A percentile compares a stretch with the other conserved stretches of the same genome.
Evolutionary conservation across 257 asterid genomes (phyloP).

Genomic region (Fraxinus excelsior): DNA sequence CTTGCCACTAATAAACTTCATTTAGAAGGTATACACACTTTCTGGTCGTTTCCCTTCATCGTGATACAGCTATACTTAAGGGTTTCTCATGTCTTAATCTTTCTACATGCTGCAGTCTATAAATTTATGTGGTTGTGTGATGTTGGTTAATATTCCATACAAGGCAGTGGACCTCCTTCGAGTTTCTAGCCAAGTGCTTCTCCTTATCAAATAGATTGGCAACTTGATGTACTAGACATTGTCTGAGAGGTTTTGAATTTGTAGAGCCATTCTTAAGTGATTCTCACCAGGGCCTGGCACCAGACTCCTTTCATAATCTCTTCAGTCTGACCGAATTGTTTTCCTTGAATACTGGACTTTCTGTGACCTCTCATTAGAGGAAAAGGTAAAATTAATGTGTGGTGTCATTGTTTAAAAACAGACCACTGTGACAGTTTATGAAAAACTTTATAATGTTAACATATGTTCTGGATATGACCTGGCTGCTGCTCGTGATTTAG

Average conservation of each 20-base stretch:
- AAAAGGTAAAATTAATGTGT: not conserved
- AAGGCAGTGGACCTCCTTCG: not conserved
- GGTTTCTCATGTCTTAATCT: not conserved
- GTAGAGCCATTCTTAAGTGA: not conserved
- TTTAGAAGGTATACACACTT: not conserved
- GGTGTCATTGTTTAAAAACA: not conserved
- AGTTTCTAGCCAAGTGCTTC: not conserved
- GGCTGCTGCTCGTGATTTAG: not conserved
- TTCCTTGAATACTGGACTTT: not conserved
- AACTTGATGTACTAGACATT: not conserved
- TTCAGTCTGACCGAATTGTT: not conserved
- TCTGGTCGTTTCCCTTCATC: not conserved
- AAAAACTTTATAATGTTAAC: not conserved
- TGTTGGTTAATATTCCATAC: slow-evolving; percentile 6
- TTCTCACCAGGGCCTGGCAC: not conserved
- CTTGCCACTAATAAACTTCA: not conserved
- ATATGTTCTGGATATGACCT: not conserved
- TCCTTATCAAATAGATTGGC: not conserved
- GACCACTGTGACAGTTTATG: not conserved
- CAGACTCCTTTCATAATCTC: not conserved
- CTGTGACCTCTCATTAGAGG: slow-evolving; percentile 1
- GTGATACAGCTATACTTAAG: not conserved
- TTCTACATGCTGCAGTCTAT: not conserved
- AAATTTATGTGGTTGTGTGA: not conserved
- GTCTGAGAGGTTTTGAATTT: not conserved